phyloP scores from a whole-genome alignment of 257 asterid genomes.

The Dorcoceras hygrometricum region DNA sequence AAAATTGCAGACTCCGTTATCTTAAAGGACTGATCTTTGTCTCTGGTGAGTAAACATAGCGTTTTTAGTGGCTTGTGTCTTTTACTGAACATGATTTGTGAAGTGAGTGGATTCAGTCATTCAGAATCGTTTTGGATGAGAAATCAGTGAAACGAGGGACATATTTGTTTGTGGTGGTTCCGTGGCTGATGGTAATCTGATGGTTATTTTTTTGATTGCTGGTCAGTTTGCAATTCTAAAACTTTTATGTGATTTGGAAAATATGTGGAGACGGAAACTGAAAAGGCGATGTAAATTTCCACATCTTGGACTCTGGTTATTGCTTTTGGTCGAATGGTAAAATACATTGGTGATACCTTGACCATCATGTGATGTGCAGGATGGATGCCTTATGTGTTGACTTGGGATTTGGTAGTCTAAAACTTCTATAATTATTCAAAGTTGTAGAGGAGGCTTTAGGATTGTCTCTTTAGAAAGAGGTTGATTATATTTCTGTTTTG shows the following conservation, averaged over 20 bases:
- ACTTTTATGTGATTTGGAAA: constrained; percentile 20
- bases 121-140: constrained; percentile 22
- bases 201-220: constrained; percentile 4
- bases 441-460: not conserved
- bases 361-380: constrained; percentile 6
- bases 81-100: not conserved
- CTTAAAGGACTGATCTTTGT: constrained; percentile 51
- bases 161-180: not conserved
- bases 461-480: not conserved
- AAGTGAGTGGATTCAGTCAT: constrained; percentile 22
- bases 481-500: not conserved
- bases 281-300: constrained; percentile 25
- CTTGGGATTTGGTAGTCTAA: constrained; percentile 16
- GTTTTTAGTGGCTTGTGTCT: not conserved
- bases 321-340: constrained; percentile 16
- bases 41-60: constrained; percentile 33
- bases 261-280: constrained; percentile 28
- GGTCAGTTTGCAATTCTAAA: constrained; percentile 1
- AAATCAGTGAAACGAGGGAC: not conserved
- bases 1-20: constrained; percentile 63
- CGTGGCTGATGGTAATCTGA: constrained; percentile 19
- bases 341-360: constrained; percentile 19
- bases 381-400: not conserved
- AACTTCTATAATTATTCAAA: not conserved
- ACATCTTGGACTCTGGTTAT: constrained; percentile 18